Base-by-base conservation (phyloP, 2,329 filamentous ascomycete genomes). In the Shiraia bambusicola region DNA sequence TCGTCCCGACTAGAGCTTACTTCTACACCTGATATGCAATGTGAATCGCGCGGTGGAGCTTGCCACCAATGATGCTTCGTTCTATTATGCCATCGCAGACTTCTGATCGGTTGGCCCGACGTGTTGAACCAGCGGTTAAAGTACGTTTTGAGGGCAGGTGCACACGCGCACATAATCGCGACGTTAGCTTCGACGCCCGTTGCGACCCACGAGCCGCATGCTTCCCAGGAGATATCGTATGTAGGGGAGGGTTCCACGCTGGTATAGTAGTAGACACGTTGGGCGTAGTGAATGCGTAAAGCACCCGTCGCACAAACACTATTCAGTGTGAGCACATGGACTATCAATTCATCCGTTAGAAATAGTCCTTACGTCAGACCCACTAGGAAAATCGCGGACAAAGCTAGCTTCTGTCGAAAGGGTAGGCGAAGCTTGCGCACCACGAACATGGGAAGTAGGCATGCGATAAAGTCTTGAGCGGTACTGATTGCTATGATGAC, bases 391-490 rank as follows among this genome's bases (percentile, higher is more conserved):
- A 50, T 33, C 16, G 25, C 40, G 10, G 34, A 17, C 17, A 55
- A 34, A 11, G 36, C 52, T 3, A 50, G 5, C 31, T 56, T 56
- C 34, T 54, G 48, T 8, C 35, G 19, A 12, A 37, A 17, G n/a
- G 50, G 50, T 8, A 54, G 37, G 8, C 45, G 42, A 11, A 54
- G 28, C 17, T 54, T 52, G 32, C 22, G 33, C 10, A 56, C 37
- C 3, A 54, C 34, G 29, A 48, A 37, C 31, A 48, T 42, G n/a
- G 50, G 52, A 9, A 54, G 22, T 19, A 47, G 36, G 25, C 52
- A 55, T 13, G 41, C 50, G 13, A 55, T 30, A 26, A 49, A 44
- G 24, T 55, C 49, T 36, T 53, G 49, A 3, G 36, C 24, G 2
- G 48, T 45, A 33, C 47, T 51, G 30, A 53, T 42, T 5, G 28